A percentile compares a stretch with the other conserved stretches of the same genome.
These are phyloP conservation scores for Malassezia nana DNA, from an alignment of 1,284 basidiomycete species.

Conservation along the genomic window DNA sequence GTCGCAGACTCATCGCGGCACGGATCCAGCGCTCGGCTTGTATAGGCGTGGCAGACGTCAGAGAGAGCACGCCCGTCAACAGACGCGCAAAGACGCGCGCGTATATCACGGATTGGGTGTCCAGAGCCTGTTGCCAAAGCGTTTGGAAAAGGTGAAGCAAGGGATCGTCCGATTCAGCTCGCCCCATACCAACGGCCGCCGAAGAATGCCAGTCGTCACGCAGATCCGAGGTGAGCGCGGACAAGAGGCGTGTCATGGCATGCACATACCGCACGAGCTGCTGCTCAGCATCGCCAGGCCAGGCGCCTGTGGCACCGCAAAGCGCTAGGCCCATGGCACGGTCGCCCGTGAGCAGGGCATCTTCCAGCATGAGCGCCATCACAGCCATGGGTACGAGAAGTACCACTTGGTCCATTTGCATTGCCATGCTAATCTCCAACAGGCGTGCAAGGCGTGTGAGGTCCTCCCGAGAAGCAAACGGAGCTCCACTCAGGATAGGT, in stretches of 20 bases:
- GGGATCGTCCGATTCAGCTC: background rate
- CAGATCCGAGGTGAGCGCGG: background rate
- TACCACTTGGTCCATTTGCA: conserved; percentile 58
- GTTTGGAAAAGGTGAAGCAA: background rate
- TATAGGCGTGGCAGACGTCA: conserved; percentile 26
- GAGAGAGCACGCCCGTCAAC: conserved; percentile 31
- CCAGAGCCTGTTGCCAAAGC: background rate
- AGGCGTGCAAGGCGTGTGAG: conserved; percentile 60
- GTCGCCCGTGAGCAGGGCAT: conserved; percentile 48
- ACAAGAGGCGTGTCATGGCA: conserved; percentile 1
- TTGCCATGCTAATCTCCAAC: conserved; percentile 57
- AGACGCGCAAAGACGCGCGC: conserved; percentile 35
- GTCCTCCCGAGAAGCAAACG: conserved; percentile 49
- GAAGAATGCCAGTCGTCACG: conserved; percentile 10
- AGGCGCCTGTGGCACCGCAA: background rate
- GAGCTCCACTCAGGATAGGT: conserved; percentile 35
- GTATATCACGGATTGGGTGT: background rate
- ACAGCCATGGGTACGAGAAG: conserved; percentile 51
- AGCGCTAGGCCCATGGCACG: background rate
- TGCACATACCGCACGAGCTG: conserved; percentile 9
- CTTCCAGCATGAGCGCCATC: conserved; percentile 46
- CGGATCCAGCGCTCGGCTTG: conserved; percentile 38
- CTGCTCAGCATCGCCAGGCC: background rate
- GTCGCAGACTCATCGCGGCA: conserved; percentile 21
- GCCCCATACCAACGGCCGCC: background rate